Evolutionary conservation across 2,329 filamentous ascomycete genomes (phyloP).

Genomic region (Sporothrix inflata): DNA sequence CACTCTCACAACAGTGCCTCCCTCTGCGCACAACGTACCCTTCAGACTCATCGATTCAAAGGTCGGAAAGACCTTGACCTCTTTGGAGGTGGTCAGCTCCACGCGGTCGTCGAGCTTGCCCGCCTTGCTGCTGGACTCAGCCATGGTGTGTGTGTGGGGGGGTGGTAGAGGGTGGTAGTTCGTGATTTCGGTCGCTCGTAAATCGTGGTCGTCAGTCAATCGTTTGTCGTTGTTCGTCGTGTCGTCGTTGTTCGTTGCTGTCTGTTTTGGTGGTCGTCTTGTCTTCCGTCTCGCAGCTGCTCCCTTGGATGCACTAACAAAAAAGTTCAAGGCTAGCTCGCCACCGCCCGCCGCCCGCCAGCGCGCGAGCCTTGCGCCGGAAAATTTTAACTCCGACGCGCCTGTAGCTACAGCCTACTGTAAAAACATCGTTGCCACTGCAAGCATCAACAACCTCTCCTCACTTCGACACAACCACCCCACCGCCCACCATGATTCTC

Average conservation of each 20-base stretch:
- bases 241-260: background rate
- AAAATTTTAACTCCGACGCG: constrained; percentile 28
- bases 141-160: constrained; percentile 64
- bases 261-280: background rate
- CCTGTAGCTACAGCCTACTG: background rate
- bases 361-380: constrained; percentile 30
- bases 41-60: constrained; percentile 97
- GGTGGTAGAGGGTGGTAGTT: background rate
- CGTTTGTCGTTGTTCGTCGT: constrained; percentile 5
- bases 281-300: background rate
- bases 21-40: too few species aligned
- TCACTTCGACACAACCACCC: background rate
- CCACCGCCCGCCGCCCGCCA: constrained; percentile 8
- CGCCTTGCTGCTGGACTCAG: constrained; percentile 66
- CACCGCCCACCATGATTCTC: constrained; percentile 66
- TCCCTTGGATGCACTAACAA: constrained; percentile 19
- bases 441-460: background rate
- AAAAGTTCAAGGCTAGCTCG: constrained; percentile 28
- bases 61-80: constrained; percentile 92
- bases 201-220: background rate
- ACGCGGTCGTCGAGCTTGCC: constrained; percentile 85
- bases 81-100: constrained; percentile 97
- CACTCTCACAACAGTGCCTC: too few species aligned
- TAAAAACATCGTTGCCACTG: background rate
- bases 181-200: background rate